Base-by-base conservation (phyloP, 106 monocot genomes). In the Dendrobium huoshanense region DNA sequence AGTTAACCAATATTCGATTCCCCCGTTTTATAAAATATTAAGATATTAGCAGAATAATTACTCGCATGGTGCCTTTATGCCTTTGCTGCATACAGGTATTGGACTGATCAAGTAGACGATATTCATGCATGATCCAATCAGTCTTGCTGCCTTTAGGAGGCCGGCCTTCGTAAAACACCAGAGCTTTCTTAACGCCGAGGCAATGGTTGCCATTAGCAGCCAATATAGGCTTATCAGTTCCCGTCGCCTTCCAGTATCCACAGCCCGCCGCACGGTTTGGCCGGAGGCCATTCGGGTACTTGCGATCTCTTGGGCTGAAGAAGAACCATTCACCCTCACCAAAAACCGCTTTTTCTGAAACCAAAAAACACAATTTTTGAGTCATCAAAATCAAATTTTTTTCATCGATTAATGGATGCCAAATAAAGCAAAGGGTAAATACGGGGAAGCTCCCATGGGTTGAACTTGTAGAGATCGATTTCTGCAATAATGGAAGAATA, bases 361-460 rank as follows among this genome's bases (percentile, higher is more conserved):
- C 8, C 9, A 19, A 41, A 68, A 58, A 42, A 72, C 33, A 40
- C 27, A 18, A 65, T 4, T 29, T 37, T 79, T 24, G 42, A 10
- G 3, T 47, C 3, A 55, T 70, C 27, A 81, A 56, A 45, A 74
- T 75, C 19, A 17, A 76, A 49, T 43, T 42, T 42, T 41, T 29
- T 41, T 29, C 41, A 25, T 1, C 8, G 29, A 80, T 80, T n/a
- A 25, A 33, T 59, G 2, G 24, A 51, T 51, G 10, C 51, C 31
- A 70, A 51, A 49, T 37, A 3, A 15, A 20, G 48, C 5, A 17
- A 29, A 54, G 25, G 0, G 4, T 68, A 10, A 6, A 27, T 33
- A 88, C 88, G 85, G 29, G 88, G 88, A n/a, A 88, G 85, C 7
- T 88, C 88, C 88, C 88, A 88, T 7, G 88, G 88, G 19, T 88